Evolutionary conservation across 2,329 filamentous ascomycete species (phyloP).

Genomic region (Thermoascus crustaceus): DNA sequence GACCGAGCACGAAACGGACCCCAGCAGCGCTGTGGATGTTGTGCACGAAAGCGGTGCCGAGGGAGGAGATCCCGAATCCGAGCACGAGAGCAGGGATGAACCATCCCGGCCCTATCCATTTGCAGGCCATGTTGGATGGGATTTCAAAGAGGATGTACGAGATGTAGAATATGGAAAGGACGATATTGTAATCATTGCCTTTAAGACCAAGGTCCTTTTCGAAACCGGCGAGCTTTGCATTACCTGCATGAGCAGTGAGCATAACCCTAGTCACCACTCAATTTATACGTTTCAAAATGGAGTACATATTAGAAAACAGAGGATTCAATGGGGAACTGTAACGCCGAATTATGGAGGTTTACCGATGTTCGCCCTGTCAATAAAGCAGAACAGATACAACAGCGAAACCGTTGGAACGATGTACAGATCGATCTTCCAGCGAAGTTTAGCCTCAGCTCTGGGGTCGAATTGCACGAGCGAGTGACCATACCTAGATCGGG

Average conservation of each 20-base stretch:
- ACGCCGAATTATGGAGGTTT: too few species aligned
- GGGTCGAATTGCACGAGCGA: slow-evolving; percentile 49
- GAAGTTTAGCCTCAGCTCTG: slow-evolving; percentile 49
- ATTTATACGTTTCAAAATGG: not conserved
- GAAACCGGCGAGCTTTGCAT: slow-evolving; percentile 58
- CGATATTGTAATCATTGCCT: slow-evolving; percentile 60
- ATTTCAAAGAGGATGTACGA: slow-evolving; percentile 68
- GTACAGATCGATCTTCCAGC: slow-evolving; percentile 57
- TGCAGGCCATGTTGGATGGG: slow-evolving; percentile 60
- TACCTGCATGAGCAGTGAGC: slow-evolving; percentile 40
- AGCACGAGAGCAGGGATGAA: slow-evolving; percentile 57
- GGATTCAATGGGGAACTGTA: too few species aligned
- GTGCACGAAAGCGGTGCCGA: slow-evolving; percentile 59
- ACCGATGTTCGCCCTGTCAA: slow-evolving; percentile 68
- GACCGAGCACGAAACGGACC: slow-evolving; percentile 59
- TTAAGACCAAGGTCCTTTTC: slow-evolving; percentile 52
- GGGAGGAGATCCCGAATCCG: slow-evolving; percentile 54
- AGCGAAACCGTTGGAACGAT: slow-evolving; percentile 59
- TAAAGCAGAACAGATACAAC: slow-evolving; percentile 65
- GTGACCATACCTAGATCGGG: slow-evolving; percentile 42
- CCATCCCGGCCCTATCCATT: slow-evolving; percentile 64
- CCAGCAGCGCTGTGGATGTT: slow-evolving; percentile 46
- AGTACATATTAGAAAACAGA: too few species aligned
- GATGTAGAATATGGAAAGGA: slow-evolving; percentile 63
- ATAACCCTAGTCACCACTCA: too few species aligned